Base-by-base conservation (phyloP, 129 eudicot species). In the Gnaphalium uliginosum region DNA sequence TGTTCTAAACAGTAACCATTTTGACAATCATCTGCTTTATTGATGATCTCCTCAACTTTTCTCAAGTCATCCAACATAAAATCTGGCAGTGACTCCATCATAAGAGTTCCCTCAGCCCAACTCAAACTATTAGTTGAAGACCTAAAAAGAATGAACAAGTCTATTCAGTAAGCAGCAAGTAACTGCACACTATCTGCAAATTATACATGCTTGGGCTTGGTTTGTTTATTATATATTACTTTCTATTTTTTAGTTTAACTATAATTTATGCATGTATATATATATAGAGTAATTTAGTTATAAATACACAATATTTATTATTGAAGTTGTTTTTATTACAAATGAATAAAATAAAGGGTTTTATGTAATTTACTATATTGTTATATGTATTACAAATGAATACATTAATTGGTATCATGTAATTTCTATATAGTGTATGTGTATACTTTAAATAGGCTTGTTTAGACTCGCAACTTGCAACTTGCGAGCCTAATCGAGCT, bases 111-210 rank as follows among this genome's bases (percentile, higher is more conserved):
- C 78, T 89, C 96, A 22, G 65, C 67, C 88, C 93, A 95, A 78
- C 88, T 83, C 35, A 87, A 79, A 83, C 90, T 89, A 78, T 95
- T 95, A 72, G 96, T 84, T 64, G 94, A 91, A 73, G 82, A 74
- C 91, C 99, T 95, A 80, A 59, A 82, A 29, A 35, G 23, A 46
- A 50, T 57, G 29, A 66, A 65, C 25, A 71, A 63, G n/a, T 71
- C 61, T 22, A 15, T 62, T 68, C 46, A 22, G 46, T 64, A 19
- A 71, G 48, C 64, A 32, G 22, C 65, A 71, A 26, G 27, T 69
- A 26, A 48, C 25, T 26, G 39, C 19, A 63, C n/a, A 60, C 24
- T 11, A 22, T 25, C 18, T 22, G 32, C 32, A 60, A 13, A 22
- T 33, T 33, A 33, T 33, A 33, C 39, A 33, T 33, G 9, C 1